Evolutionary conservation across 805 yeast species (phyloP), one percentile per base, ranked within the genome.

Genomic region (Osmozyma mogii): DNA sequence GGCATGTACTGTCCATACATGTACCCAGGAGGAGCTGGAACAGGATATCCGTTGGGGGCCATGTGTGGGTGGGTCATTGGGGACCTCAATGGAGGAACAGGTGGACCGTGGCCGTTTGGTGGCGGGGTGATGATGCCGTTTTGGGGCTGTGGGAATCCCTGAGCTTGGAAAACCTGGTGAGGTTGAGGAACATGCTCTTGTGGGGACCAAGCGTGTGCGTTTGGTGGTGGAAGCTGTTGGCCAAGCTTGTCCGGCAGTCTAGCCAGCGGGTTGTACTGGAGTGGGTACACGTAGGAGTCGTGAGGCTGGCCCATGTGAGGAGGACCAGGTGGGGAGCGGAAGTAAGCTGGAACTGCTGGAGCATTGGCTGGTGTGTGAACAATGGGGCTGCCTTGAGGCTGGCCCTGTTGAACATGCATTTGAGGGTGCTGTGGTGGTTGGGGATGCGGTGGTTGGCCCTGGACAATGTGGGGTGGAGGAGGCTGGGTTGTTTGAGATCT

Each of bases 1-100:
- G 63, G 61, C 25, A 51, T 45, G 32, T 57, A 58, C 30, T 52
- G 61, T n/a, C 56, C 57, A 37, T 60, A 62, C 6, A 57, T 48
- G 33, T 56, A 60, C 1, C 61, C 61, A 11, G 61, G 65, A 7
- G 61, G 59, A 15, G 50, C 52, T 4, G 39, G 36, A 28, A 40
- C 30, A 4, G 41, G 41, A 27, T 43, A 41, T 5, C 43, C 45
- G 15, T 40, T 42, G 6, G 27, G 31, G 17, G 24, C 26, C 23
- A 36, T 34, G 13, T 27, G 40, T 9, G 41, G 43, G 10, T 25
- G 34, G 6, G 36, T 38, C 23, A 27, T 32, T 1, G 41, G 45
- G 27, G 38, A 34, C 7, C 44, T n/a, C n/a, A n/a, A n/a, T n/a
- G n/a, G 37, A 27, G 39, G 47, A 6, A 7, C 14, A 5, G 39